Evolutionary conservation across 106 monocot genomes (phyloP).

Genomic region (Phalaenopsis equestris): DNA sequence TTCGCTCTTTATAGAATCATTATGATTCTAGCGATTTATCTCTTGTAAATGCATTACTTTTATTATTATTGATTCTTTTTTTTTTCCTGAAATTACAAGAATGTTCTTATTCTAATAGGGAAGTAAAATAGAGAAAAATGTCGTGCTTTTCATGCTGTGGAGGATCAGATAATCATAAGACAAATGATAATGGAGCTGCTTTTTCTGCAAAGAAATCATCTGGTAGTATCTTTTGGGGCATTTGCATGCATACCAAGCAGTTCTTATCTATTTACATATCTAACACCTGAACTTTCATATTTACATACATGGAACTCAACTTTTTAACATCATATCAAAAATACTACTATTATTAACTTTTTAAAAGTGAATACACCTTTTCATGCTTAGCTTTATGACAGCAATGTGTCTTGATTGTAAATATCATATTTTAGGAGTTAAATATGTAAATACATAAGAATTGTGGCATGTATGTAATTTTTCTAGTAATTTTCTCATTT

Average conservation of each 20-base stretch:
- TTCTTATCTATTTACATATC: too few relatives aligned
- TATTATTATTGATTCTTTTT: background rate
- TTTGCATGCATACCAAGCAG: too few relatives aligned
- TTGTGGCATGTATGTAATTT: too few relatives aligned
- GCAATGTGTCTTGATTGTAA: too few relatives aligned
- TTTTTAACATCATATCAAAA: too few relatives aligned
- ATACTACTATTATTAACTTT: too few relatives aligned
- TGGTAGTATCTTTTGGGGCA: slow-evolving; percentile 5
- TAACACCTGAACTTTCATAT: too few relatives aligned
- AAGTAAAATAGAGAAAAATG: slow-evolving; percentile 9
- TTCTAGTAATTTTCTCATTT: background rate
- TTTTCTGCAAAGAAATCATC: slow-evolving; percentile 17
- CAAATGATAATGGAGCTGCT: slow-evolving; percentile 14
- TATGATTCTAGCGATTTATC: background rate
- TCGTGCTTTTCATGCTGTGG: slow-evolving; percentile 34
- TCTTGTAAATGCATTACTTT: background rate
- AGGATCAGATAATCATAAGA: slow-evolving; percentile 14
- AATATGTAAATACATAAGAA: too few relatives aligned
- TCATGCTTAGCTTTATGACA: too few relatives aligned
- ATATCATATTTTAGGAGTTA: too few relatives aligned
- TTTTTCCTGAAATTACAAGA: background rate
- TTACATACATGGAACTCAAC: too few relatives aligned
- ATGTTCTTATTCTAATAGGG: background rate
- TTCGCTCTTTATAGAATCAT: background rate
- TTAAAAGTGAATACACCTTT: too few relatives aligned